A percentile compares a stretch with the other conserved stretches of the same genome.
Evolutionary conservation across 345 rosid genomes (phyloP).

Genomic region (Citrus sinensis): DVS_A1.0 CM039166.1:20800001-20800500

Average conservation of each 20-base stretch:
- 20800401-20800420: too few species aligned
- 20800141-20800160: too few species aligned
- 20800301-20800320: constrained; percentile 29
- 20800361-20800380: too few species aligned
- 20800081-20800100: constrained; percentile 24
- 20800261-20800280: constrained; percentile 40
- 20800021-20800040: not conserved
- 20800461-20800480: too few species aligned
- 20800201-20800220: constrained; percentile 51
- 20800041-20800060: constrained; percentile 45
- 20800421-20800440: too few species aligned
- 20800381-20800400: too few species aligned
- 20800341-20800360: too few species aligned
- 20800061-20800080: constrained; percentile 67
- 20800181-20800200: constrained; percentile 20
- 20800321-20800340: constrained; percentile 6
- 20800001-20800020: not conserved
- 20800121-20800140: constrained; percentile 31
- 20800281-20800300: constrained; percentile 35
- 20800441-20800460: too few species aligned
- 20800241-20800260: constrained; percentile 56
- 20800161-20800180: not conserved
- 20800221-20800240: constrained; percentile 64
- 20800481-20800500: too few species aligned
- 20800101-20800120: constrained; percentile 35